Percentiles rank a stretch among this genome's conserved stretches.
phyloP scores from a whole-genome alignment of 441 rosid species.

The Gossypium davidsonii region DNA sequence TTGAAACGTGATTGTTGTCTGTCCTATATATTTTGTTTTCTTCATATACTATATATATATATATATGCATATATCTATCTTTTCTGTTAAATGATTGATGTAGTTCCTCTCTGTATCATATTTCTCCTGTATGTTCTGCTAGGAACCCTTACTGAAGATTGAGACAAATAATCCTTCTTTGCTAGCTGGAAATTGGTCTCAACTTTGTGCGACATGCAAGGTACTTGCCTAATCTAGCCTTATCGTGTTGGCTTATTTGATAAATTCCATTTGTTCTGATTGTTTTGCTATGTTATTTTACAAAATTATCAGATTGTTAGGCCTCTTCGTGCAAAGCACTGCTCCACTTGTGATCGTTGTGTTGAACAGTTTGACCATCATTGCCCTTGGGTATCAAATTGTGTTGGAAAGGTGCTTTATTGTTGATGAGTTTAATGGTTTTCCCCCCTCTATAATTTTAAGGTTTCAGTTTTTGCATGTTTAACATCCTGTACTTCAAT shows the following conservation, averaged over 20 bases:
- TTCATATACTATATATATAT: background rate
- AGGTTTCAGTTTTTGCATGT: background rate
- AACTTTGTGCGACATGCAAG: conserved; percentile 99
- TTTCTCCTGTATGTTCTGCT: conserved; percentile 12
- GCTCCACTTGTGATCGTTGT: conserved; percentile 91
- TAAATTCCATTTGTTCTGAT: conserved; percentile 9
- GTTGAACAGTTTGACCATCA: conserved; percentile 99
- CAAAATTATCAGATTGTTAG: conserved; percentile 64
- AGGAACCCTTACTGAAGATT: conserved; percentile 95
- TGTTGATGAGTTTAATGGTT: conserved; percentile 12
- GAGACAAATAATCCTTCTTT: conserved; percentile 88
- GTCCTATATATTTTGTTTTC: background rate
- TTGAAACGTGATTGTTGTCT: background rate
- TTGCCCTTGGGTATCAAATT: conserved; percentile 99
- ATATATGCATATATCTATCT: too few relatives aligned
- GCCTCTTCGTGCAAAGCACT: conserved; percentile 97
- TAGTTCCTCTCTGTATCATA: background rate
- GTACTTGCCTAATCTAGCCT: conserved; percentile 28
- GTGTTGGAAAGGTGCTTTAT: conserved; percentile 84
- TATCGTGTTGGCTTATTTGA: conserved; percentile 6
- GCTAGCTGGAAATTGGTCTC: conserved; percentile 97
- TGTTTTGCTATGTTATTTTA: conserved; percentile 13
- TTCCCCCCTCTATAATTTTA: background rate
- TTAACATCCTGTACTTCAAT: background rate
- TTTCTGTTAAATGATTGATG: background rate